These are phyloP conservation scores for Beta vulgaris DNA, from an alignment of 148 eudicot genomes.

Conservation along the genomic window DNA sequence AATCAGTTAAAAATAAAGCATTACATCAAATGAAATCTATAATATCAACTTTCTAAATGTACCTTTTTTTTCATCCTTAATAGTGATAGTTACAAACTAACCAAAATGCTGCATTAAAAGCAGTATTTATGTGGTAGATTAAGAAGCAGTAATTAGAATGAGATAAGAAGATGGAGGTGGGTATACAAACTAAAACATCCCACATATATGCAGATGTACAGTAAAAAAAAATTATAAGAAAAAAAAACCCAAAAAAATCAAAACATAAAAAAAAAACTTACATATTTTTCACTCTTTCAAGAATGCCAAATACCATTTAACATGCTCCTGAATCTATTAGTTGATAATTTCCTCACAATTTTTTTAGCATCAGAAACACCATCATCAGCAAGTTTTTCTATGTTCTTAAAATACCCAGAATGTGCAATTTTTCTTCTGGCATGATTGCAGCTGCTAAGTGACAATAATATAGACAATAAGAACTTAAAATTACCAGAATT, in stretches of 20 bases:
- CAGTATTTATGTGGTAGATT: conserved; percentile 25
- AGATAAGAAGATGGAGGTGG: conserved; percentile 1
- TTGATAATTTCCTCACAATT: conserved; percentile 63
- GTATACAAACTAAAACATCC: conserved; percentile 29
- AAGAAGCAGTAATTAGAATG: conserved; percentile 7
- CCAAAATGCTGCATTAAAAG: conserved; percentile 25
- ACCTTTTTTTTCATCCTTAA: conserved; percentile 9
- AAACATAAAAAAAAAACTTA: conserved; percentile 16
- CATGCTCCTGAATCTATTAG: conserved; percentile 53
- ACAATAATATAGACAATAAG: conserved; percentile 58
- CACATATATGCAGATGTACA: conserved; percentile 40
- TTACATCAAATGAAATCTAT: conserved; percentile 7
- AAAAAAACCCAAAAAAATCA: conserved; percentile 18
- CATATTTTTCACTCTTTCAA: conserved; percentile 26
- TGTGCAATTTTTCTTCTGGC: conserved; percentile 60
- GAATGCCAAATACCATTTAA: conserved; percentile 63
- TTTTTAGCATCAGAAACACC: conserved; percentile 79
- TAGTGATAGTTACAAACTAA: conserved; percentile 33
- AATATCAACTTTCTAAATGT: conserved; percentile 10
- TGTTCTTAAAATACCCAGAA: conserved; percentile 63
- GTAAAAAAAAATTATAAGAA: conserved; percentile 9
- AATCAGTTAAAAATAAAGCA: conserved; percentile 9
- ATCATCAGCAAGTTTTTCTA: conserved; percentile 66
- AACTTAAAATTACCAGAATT: conserved; percentile 53
- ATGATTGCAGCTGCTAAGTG: conserved; percentile 49